These are phyloP conservation scores for Leptodontidium sp. DNA, from an alignment of 2,329 filamentous ascomycete genomes.

Conservation along the genomic window DNA sequence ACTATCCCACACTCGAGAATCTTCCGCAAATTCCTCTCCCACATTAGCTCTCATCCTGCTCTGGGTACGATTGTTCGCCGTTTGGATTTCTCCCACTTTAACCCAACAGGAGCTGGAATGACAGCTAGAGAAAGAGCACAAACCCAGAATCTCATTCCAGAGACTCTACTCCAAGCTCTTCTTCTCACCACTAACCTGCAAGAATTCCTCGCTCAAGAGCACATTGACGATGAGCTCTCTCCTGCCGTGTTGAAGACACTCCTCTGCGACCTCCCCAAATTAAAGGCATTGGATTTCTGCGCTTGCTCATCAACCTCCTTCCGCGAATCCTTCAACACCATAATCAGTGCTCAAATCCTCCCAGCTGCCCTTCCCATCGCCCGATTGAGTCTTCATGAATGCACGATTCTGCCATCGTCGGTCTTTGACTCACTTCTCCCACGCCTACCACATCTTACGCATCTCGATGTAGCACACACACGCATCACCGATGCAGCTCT, in stretches of 20 bases:
- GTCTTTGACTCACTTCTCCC: slow-evolving; percentile 76
- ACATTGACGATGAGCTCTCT: slow-evolving; percentile 79
- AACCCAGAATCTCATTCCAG: slow-evolving; percentile 78
- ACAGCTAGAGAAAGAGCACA: slow-evolving; percentile 78
- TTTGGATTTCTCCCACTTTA: slow-evolving; percentile 87
- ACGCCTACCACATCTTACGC: slow-evolving; percentile 73
- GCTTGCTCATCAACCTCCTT: slow-evolving; percentile 76
- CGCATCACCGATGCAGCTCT: slow-evolving; percentile 77
- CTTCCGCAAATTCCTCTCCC: slow-evolving; percentile 81
- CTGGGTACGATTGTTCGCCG: slow-evolving; percentile 80
- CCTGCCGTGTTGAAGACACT: slow-evolving; percentile 74
- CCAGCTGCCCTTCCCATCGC: slow-evolving; percentile 66
- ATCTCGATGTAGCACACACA: slow-evolving; percentile 82
- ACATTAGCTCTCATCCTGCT: slow-evolving; percentile 70
- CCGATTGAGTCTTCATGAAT: slow-evolving; percentile 80
- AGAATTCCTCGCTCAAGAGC: slow-evolving; percentile 83
- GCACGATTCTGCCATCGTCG: slow-evolving; percentile 71
- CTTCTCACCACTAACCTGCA: slow-evolving; percentile 76
- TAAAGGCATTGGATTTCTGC: slow-evolving; percentile 79
- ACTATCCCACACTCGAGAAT: slow-evolving; percentile 85
- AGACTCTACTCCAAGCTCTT: slow-evolving; percentile 76
- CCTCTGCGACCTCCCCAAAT: slow-evolving; percentile 43
- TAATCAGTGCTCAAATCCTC: slow-evolving; percentile 50
- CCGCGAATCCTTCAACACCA: slow-evolving; percentile 68
- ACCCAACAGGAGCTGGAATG: slow-evolving; percentile 78